phyloP scores from a whole-genome alignment of 345 rosid species.

The Conringia planisiliqua region DNA sequence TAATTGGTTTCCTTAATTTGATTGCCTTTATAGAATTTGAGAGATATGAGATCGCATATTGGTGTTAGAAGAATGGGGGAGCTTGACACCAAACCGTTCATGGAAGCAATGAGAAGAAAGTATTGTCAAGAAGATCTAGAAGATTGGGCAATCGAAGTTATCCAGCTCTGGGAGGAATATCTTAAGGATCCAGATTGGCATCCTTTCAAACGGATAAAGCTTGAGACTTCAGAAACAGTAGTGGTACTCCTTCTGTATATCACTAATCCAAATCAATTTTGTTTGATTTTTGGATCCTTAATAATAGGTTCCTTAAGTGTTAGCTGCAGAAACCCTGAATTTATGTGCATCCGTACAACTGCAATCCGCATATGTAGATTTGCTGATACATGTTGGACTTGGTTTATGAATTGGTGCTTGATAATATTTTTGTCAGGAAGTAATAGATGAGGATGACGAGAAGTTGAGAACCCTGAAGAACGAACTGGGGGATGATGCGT shows the following conservation, averaged over 20 bases:
- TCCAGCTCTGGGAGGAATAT: constrained; percentile 92
- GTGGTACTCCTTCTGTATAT: constrained; percentile 45
- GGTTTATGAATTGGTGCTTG: background rate
- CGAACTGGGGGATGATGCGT: constrained; percentile 59
- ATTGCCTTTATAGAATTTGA: constrained; percentile 41
- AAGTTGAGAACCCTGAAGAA: constrained; percentile 53
- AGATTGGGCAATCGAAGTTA: constrained; percentile 64
- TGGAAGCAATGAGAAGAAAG: constrained; percentile 70
- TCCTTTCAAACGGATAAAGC: constrained; percentile 62
- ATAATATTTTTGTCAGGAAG: constrained; percentile 46
- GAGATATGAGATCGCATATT: constrained; percentile 37
- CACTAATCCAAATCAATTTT: background rate
- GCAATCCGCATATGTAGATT: background rate
- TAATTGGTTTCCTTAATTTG: background rate
- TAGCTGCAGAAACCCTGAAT: background rate
- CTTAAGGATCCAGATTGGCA: constrained; percentile 96
- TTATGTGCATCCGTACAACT: background rate
- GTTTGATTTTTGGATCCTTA: background rate
- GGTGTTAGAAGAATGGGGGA: constrained; percentile 97
- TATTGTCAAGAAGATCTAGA: constrained; percentile 70
- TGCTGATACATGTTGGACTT: constrained; percentile 3
- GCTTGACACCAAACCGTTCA: constrained; percentile 71
- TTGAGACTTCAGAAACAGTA: constrained; percentile 48
- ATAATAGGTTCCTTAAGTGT: background rate
- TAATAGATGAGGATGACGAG: constrained; percentile 63